Base-by-base conservation (phyloP, 1,139 yeast genomes). In the Lodderomyces metapsilosis region DNA sequence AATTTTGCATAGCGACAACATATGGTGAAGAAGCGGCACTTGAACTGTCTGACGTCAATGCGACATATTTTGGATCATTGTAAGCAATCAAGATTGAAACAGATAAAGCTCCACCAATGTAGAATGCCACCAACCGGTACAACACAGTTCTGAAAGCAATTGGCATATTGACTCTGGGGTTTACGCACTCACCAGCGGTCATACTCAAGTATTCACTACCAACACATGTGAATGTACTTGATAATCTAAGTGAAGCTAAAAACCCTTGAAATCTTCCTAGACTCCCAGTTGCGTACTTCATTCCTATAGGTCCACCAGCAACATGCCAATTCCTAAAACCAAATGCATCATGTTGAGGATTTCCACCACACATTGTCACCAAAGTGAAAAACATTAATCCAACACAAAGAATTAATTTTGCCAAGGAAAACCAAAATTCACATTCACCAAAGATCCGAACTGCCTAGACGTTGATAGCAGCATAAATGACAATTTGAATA, bases 171-270 rank as follows among this genome's bases (percentile, higher is more conserved):
- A 78, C 77, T 45, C 95, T 74, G 17, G 96, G 96, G 55, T 85
- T 76, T 24, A 74, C 67, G 3, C 88, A 83, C 59, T 88, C 96
- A 45, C 91, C 92, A 2, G 95, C 92, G 39, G 82, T 78, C 88
- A 86, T 83, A 1, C 89, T 76, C 48, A 88, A 79, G 54, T 86
- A 86, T 59, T 88, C 95, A 2, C 95, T 92, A 3, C 95, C 95
- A 8, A 88, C 89, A 49, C 85, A 78, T 9, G 89, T 81, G 60
- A 83, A 86, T n/a, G 79, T 70, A 18, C 85, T 84, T 34, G 75
- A 72, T 37, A 74, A 73, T 36, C 48, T 37, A 37, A 85, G 56
- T 46, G 87, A 81, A 2, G 80, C 77, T 45, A 84, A 61, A 52
- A 84, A 84, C 0, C 89, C 95, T 53, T 82, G 79, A 53, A 86